Evolutionary conservation across 257 asterid genomes (phyloP).

Genomic region (Solanum gandarillasii): DNA sequence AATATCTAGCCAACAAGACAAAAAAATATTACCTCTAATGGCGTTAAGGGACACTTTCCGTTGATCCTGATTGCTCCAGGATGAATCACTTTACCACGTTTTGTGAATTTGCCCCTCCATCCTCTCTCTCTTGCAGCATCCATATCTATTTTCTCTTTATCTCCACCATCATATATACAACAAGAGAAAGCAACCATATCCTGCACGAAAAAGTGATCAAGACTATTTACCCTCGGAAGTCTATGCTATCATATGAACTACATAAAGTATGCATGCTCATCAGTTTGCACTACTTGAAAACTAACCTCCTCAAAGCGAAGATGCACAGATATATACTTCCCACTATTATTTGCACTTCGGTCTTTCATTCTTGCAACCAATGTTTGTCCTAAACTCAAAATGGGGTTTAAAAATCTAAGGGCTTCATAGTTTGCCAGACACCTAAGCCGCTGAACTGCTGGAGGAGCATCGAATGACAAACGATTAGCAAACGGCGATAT

Average conservation of each 20-base stretch:
- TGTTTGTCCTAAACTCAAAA: conserved; percentile 55
- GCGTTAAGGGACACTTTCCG: conserved; percentile 96
- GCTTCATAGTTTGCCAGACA: conserved; percentile 95
- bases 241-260: not conserved
- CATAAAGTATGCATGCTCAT: not conserved
- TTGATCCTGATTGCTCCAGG: conserved; percentile 87
- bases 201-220: conserved; percentile 34
- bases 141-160: conserved; percentile 74
- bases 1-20: not conserved
- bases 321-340: conserved; percentile 91
- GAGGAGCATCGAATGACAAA: conserved; percentile 82
- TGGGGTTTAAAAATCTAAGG: conserved; percentile 63
- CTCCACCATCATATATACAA: conserved; percentile 92
- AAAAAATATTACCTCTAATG: conserved; percentile 63
- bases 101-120: conserved; percentile 95
- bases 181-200: conserved; percentile 99
- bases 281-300: conserved; percentile 5
- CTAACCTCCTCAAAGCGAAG: conserved; percentile 99
- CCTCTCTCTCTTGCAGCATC: conserved; percentile 99
- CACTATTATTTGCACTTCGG: conserved; percentile 67
- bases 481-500: conserved; percentile 94
- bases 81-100: conserved; percentile 74
- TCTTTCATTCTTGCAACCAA: conserved; percentile 87
- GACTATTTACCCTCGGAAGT: not conserved
- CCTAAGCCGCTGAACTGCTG: conserved; percentile 76